Evolutionary conservation across 805 yeast genomes (phyloP).

Genomic region (Starmera pachycereana): DNA sequence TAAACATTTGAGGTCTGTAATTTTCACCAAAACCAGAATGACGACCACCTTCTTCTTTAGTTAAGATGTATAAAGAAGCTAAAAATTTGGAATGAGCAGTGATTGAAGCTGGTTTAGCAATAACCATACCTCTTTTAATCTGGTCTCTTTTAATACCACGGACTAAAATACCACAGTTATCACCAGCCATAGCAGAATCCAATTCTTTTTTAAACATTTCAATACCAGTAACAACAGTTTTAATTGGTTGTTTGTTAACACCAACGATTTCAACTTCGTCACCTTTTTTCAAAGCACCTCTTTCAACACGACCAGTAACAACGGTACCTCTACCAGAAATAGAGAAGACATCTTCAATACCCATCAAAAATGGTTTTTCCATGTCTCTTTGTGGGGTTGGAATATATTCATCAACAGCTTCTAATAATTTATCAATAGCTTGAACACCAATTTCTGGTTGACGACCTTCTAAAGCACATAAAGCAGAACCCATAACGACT

Average conservation of each 20-base stretch:
- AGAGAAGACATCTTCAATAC: constrained; percentile 94
- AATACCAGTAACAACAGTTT: constrained; percentile 94
- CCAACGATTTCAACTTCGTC: constrained; percentile 98
- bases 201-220: constrained; percentile 99
- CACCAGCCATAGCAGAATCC: constrained; percentile 97
- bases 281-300: constrained; percentile 96
- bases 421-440: constrained; percentile 74
- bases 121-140: constrained; percentile 93
- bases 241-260: constrained; percentile 72
- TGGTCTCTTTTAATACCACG: constrained; percentile 99
- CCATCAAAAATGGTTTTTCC: constrained; percentile 94
- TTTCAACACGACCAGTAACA: constrained; percentile 97
- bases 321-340: constrained; percentile 99
- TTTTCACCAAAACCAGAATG: constrained; percentile 94
- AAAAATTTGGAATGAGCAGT: constrained; percentile 89
- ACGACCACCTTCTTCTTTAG: constrained; percentile 99
- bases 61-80: constrained; percentile 84
- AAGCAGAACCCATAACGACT: constrained; percentile 96
- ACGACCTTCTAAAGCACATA: constrained; percentile 86
- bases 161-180: constrained; percentile 93
- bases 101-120: constrained; percentile 86
- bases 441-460: constrained; percentile 87
- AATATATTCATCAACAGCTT: constrained; percentile 86
- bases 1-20: constrained; percentile 96
- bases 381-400: constrained; percentile 97